phyloP scores from a whole-genome alignment of 352 stramenopile genomes.

The Pythium volutum region DNA sequence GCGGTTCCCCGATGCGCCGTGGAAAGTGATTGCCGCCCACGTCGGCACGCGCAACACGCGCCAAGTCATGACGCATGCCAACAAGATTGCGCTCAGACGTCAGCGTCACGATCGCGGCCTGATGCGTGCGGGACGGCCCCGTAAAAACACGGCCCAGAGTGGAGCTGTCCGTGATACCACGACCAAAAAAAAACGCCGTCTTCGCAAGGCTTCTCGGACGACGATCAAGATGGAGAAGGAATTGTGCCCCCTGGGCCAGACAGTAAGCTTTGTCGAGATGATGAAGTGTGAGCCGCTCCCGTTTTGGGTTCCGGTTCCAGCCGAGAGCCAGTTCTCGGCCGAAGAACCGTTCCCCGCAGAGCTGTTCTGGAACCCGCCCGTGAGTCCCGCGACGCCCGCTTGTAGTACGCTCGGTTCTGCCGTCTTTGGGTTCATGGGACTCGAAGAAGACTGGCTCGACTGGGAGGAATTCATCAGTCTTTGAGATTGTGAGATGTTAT shows the following conservation, averaged over 20 bases:
- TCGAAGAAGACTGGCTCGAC: background rate
- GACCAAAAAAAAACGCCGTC: background rate
- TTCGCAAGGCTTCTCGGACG: background rate
- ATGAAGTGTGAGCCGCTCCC: no score
- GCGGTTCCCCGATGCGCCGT: background rate
- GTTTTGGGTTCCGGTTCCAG: no score
- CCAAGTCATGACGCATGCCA: background rate
- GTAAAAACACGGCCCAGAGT: background rate
- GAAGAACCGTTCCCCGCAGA: background rate
- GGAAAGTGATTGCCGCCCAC: background rate
- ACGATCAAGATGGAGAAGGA: no score
- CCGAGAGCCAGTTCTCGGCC: no score
- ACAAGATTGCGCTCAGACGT: background rate
- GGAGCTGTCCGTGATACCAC: background rate
- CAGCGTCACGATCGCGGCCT: slow-evolving; percentile 1
- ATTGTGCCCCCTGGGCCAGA: no score
- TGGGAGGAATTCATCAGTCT: background rate
- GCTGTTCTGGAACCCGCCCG: background rate
- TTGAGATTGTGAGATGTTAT: background rate
- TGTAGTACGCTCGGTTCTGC: background rate
- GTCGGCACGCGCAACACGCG: slow-evolving; percentile 2
- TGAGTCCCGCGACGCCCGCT: background rate
- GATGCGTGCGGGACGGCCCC: background rate
- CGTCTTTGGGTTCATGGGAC: background rate
- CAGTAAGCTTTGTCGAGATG: no score